A percentile compares a stretch with the other conserved stretches of the same genome.
Evolutionary conservation across 2,329 filamentous ascomycete species (phyloP).

Genomic region (Microcyclospora pomicola): DNA sequence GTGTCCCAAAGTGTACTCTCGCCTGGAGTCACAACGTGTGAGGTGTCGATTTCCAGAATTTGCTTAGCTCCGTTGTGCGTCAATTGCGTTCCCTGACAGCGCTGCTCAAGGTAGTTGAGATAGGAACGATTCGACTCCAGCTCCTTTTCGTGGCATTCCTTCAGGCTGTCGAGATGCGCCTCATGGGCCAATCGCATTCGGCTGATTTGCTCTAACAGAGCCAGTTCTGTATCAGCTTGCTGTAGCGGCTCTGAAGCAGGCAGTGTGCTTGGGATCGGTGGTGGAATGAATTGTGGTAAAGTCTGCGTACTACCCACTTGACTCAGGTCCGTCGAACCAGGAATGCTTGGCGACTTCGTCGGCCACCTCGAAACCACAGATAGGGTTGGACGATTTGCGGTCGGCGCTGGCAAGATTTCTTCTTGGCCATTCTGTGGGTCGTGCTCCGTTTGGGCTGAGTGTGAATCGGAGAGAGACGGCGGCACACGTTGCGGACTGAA

Average conservation of each 20-base stretch:
- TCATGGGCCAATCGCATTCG: constrained; percentile 27
- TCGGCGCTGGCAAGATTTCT: too few relatives aligned
- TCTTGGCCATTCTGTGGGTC: too few relatives aligned
- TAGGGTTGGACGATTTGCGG: constrained; percentile 1
- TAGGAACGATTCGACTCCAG: constrained; percentile 26
- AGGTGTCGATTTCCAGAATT: constrained; percentile 10
- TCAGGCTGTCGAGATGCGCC: constrained; percentile 24
- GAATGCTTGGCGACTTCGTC: background rate
- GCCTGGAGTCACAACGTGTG: constrained; percentile 1
- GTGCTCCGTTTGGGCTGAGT: background rate
- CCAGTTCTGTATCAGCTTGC: constrained; percentile 2
- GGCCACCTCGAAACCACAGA: constrained; percentile 1
- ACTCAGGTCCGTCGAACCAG: background rate
- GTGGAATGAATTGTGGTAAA: too few relatives aligned
- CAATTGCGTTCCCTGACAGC: constrained; percentile 7
- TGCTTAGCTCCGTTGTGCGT: background rate
- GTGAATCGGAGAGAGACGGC: too few relatives aligned
- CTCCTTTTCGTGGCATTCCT: constrained; percentile 27
- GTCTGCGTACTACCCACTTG: constrained; percentile 1
- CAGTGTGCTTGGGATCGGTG: background rate
- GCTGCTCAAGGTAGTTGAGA: constrained; percentile 23
- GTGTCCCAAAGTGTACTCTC: constrained; percentile 3
- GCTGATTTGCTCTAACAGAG: constrained; percentile 19
- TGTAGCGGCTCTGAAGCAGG: background rate
- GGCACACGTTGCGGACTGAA: too few relatives aligned